Evolutionary conservation across 140 eudicot species (phyloP).

Genomic region (Senecio squalidus): DNA sequence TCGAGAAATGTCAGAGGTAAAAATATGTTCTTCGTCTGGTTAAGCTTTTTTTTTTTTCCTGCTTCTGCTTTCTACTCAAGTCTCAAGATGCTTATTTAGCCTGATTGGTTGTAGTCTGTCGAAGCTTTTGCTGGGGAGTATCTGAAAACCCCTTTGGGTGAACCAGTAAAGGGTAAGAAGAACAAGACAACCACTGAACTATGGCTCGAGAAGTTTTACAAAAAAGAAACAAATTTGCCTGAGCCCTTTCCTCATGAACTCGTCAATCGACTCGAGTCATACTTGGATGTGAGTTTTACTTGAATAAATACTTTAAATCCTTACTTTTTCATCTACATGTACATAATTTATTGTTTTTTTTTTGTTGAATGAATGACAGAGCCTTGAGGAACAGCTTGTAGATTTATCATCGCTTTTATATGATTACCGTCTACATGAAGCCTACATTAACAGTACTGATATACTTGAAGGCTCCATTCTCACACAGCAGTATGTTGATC

Average conservation of each 20-base stretch:
- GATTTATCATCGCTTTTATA: slow-evolving; percentile 80
- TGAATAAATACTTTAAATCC: too few relatives aligned
- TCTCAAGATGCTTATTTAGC: slow-evolving; percentile 10
- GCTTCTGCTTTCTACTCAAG: slow-evolving; percentile 60
- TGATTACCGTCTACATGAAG: slow-evolving; percentile 87
- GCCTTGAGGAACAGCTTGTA: slow-evolving; percentile 94
- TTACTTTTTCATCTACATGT: too few relatives aligned
- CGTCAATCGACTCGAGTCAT: slow-evolving; percentile 74
- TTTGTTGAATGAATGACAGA: slow-evolving; percentile 38
- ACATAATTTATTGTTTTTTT: slow-evolving; percentile 6
- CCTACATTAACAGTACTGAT: slow-evolving; percentile 75
- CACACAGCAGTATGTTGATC: slow-evolving; percentile 95
- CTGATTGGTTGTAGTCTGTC: slow-evolving; percentile 43
- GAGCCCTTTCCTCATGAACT: slow-evolving; percentile 89
- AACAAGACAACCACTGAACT: slow-evolving; percentile 81
- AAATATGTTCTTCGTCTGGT: neutral
- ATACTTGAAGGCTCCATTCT: slow-evolving; percentile 82
- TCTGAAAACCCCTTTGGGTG: slow-evolving; percentile 93
- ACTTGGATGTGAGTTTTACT: slow-evolving; percentile 55
- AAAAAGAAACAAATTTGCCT: slow-evolving; percentile 75
- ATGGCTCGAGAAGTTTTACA: slow-evolving; percentile 89
- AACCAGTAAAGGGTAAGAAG: slow-evolving; percentile 93
- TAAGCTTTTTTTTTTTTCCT: neutral
- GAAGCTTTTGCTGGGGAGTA: slow-evolving; percentile 86
- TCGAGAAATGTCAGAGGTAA: slow-evolving; percentile 90